These are phyloP conservation scores for Pestalotiopsis sp. DNA, from an alignment of 2,329 filamentous ascomycete genomes.

Conservation along the genomic window DNA sequence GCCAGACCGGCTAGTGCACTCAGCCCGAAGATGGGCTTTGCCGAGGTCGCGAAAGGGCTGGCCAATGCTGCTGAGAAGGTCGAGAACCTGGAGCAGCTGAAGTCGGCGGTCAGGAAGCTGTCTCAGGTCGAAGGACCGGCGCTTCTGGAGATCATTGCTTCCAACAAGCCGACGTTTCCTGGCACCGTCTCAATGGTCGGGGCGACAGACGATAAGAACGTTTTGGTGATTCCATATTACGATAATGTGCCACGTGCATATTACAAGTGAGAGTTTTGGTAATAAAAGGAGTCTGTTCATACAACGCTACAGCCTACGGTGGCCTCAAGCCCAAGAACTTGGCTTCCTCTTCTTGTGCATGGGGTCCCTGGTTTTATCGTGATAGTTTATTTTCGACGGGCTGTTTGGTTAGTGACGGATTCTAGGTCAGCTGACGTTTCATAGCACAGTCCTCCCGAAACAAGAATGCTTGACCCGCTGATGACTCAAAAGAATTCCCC, in stretches of 20 bases:
- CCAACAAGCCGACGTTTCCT: constrained; percentile 35
- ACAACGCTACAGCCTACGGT: too few species aligned
- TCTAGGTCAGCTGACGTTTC: too few species aligned
- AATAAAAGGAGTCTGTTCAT: background rate
- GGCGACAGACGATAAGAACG: constrained; percentile 40
- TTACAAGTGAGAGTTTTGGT: background rate
- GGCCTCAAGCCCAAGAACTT: too few species aligned
- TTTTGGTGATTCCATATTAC: constrained; percentile 51
- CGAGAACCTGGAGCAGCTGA: constrained; percentile 29
- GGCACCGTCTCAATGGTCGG: constrained; percentile 43
- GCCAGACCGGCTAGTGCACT: constrained; percentile 31
- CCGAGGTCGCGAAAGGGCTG: constrained; percentile 41
- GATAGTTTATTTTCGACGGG: too few species aligned
- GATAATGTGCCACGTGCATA: constrained; percentile 41
- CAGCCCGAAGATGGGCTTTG: constrained; percentile 38
- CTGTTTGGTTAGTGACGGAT: too few species aligned
- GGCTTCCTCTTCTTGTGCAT: too few species aligned
- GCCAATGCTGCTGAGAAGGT: constrained; percentile 32
- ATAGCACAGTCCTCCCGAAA: background rate
- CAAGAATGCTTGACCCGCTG: too few species aligned
- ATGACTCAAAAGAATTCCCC: background rate
- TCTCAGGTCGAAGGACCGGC: constrained; percentile 34
- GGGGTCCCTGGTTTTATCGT: too few species aligned
- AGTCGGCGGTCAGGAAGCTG: constrained; percentile 28
- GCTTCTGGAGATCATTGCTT: constrained; percentile 44